Evolutionary conservation across 306 rosid genomes (phyloP).

Genomic region (Prunus padus): DNA sequence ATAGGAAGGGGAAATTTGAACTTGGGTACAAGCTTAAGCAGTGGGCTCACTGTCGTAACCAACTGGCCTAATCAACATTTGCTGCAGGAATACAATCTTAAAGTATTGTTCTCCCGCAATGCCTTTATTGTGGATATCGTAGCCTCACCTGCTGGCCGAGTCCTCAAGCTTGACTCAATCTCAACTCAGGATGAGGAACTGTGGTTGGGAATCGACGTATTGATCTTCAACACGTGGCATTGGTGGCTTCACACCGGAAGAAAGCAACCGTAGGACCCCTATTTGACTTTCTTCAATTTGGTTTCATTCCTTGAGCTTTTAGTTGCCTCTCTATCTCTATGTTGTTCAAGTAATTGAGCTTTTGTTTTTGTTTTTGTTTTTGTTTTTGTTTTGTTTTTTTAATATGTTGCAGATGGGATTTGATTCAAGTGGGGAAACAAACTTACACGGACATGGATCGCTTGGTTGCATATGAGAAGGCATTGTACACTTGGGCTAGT

Average conservation of each 20-base stretch:
- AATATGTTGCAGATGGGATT: constrained; percentile 59
- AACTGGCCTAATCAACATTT: no score
- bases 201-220: constrained; percentile 27
- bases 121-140: constrained; percentile 35
- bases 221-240: constrained; percentile 48
- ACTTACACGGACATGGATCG: constrained; percentile 62
- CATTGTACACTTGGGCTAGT: constrained; percentile 66
- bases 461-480: constrained; percentile 65
- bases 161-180: constrained; percentile 38
- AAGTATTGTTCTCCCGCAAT: constrained; percentile 30
- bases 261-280: constrained; percentile 35
- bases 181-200: constrained; percentile 16
- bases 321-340: background rate
- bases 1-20: no score
- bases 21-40: no score
- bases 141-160: constrained; percentile 10
- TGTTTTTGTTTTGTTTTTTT: no score
- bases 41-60: no score
- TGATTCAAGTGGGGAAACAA: constrained; percentile 39
- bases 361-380: no score
- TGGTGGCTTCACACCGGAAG: constrained; percentile 46
- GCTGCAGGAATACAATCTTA: constrained; percentile 23
- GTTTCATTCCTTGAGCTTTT: background rate
- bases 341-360: background rate
- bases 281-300: background rate